Evolutionary conservation across 1,139 yeast genomes (phyloP), one percentile per base, ranked within the genome.

Genomic region (Zygoascus meyerae): DNA sequence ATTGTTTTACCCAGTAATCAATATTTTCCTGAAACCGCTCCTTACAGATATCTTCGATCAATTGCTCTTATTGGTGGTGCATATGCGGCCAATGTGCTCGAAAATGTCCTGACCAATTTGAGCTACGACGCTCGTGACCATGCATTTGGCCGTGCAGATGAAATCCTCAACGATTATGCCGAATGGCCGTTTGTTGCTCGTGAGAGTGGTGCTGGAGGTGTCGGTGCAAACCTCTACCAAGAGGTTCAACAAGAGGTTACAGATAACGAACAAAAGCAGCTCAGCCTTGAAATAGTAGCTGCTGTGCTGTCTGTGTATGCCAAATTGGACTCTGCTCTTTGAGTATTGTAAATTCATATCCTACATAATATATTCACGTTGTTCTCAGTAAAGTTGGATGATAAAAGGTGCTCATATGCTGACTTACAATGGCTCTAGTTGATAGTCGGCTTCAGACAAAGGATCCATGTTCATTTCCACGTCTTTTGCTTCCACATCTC

Each of bases 31-130:
- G 77, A 74, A 18, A 75, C 77, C 12, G 77, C 86, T 7, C 78
- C 85, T 29, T 84, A 79, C 71, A 78, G 82, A 57, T 75, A 78
- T 61, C 73, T 92, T 52, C 78, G 99, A 60, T 75, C 95, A 4
- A 74, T 92, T 44, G 77, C 95, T 14, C 76, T 94, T 58, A 86
- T 89, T 18, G 82, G 92, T 59, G 95, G 95, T 14, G 79, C 96
- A 11, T 87, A 86, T 63, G 97, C 97, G 37, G 98, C 97, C 40
- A 92, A 89, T 62, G 99, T 92, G 14, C 76, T 92, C 59, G 99
- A 92, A 63, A 94, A 92, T 62, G 95, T 89, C 5, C 73, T 90
- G 50, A 74, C 83, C 44, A 75, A 83, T 33, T 73, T 90, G 55
- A 84, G 83, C 56, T 89, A 87, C 64, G 97, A 89, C 57, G 86